phyloP scores from a whole-genome alignment of 305 asterid genomes.

The Fraxinus platypoda region DNA sequence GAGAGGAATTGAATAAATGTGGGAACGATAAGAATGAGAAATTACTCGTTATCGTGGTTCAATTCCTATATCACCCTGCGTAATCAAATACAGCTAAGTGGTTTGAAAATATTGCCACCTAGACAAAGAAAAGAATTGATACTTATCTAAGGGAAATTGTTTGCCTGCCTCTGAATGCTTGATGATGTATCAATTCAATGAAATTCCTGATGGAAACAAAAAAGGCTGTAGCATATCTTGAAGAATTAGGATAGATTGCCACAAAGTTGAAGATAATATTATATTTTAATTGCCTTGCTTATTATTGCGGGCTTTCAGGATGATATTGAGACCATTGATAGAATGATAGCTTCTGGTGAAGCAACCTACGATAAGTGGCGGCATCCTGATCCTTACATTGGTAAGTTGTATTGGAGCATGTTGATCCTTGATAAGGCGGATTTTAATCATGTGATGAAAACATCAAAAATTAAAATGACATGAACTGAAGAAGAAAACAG shows the following conservation, averaged over 20 bases:
- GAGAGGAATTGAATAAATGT: background rate
- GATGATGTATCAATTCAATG: background rate
- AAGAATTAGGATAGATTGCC: background rate
- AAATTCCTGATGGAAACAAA: background rate
- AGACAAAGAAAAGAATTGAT: background rate
- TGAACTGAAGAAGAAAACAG: background rate
- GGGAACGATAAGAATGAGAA: background rate
- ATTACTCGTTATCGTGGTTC: background rate
- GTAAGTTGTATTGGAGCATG: conserved; percentile 36
- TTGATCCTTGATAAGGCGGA: background rate
- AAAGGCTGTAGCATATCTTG: background rate
- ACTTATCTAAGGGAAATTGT: background rate
- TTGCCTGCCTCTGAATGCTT: background rate
- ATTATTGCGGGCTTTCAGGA: conserved; percentile 46
- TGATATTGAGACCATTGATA: conserved; percentile 77
- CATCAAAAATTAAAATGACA: background rate
- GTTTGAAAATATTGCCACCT: background rate
- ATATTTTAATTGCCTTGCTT: conserved; percentile 1
- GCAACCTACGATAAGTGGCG: conserved; percentile 67
- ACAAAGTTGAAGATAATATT: background rate
- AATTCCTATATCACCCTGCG: background rate
- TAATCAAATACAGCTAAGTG: background rate
- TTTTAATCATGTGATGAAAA: background rate
- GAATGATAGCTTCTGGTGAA: conserved; percentile 73
- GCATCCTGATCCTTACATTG: conserved; percentile 95